Evolutionary conservation across 2,329 filamentous ascomycete species (phyloP).

Genomic region (Aspergillus tanneri): DNA sequence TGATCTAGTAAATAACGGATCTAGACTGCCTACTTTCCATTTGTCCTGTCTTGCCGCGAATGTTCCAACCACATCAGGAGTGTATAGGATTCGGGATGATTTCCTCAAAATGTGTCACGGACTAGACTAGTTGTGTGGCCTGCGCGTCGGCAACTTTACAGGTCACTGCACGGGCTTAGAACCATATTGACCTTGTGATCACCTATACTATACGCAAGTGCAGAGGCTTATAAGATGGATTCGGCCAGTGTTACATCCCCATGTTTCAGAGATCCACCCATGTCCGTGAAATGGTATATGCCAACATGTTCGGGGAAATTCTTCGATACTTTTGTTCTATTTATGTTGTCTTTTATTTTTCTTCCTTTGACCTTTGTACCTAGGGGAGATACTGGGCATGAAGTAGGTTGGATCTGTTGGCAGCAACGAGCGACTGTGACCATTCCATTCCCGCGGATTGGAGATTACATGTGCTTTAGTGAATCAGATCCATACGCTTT

Average conservation of each 20-base stretch:
- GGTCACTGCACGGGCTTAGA: neutral
- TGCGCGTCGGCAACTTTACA: neutral
- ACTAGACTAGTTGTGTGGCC: neutral
- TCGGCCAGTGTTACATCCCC: neutral
- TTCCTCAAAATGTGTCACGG: neutral
- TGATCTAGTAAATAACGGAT: no score
- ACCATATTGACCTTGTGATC: neutral
- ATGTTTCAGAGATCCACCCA: neutral
- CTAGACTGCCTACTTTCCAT: neutral
- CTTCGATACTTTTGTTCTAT: slow-evolving; percentile 4
- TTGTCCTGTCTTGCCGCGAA: slow-evolving; percentile 4
- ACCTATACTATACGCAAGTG: slow-evolving; percentile 2
- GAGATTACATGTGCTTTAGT: no score
- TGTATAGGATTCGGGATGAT: slow-evolving; percentile 5
- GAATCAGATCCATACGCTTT: no score
- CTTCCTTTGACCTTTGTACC: neutral
- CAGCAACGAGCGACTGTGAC: no score
- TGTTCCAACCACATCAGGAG: slow-evolving; percentile 7
- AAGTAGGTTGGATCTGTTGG: no score
- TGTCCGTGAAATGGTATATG: slow-evolving; percentile 6
- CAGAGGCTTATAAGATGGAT: neutral
- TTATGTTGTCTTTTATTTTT: neutral
- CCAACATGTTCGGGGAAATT: slow-evolving; percentile 4
- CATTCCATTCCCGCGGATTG: no score
- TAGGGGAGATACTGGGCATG: no score